A percentile compares a stretch with the other conserved stretches of the same genome.
Evolutionary conservation across 202 grass and related monocot genomes (phyloP).

Genomic region (Musa balbisiana): DNA sequence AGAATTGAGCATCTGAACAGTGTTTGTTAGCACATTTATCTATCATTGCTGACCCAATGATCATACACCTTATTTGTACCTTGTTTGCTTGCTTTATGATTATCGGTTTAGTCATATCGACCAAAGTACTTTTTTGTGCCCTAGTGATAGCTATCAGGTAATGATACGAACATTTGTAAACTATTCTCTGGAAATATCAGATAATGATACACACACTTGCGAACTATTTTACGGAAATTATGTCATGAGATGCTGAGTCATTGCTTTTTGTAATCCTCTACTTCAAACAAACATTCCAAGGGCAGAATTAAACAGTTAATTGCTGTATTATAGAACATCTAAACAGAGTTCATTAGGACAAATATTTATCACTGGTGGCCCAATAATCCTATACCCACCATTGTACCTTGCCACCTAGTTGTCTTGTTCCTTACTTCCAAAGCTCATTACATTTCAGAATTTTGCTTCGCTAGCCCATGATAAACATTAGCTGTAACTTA

Average conservation of each 20-base stretch:
- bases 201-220: not conserved
- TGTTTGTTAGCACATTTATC: too few relatives aligned
- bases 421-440: too few relatives aligned
- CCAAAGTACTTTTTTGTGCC: not conserved
- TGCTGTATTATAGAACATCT: not conserved
- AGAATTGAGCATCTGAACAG: too few relatives aligned
- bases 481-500: too few relatives aligned
- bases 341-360: not conserved
- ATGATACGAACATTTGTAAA: not conserved
- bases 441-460: too few relatives aligned
- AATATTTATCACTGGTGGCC: not conserved
- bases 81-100: not conserved
- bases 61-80: too few relatives aligned
- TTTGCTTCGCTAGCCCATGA: too few relatives aligned
- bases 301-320: not conserved
- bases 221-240: not conserved
- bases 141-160: not conserved
- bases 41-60: too few relatives aligned
- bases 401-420: too few relatives aligned
- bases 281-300: not conserved
- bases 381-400: not conserved
- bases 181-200: too few relatives aligned
- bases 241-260: not conserved
- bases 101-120: not conserved
- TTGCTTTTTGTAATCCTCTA: not conserved